Conservation (phyloP, 495 filamentous ascomycete species). For the Cenococcum geophilum region DNA sequence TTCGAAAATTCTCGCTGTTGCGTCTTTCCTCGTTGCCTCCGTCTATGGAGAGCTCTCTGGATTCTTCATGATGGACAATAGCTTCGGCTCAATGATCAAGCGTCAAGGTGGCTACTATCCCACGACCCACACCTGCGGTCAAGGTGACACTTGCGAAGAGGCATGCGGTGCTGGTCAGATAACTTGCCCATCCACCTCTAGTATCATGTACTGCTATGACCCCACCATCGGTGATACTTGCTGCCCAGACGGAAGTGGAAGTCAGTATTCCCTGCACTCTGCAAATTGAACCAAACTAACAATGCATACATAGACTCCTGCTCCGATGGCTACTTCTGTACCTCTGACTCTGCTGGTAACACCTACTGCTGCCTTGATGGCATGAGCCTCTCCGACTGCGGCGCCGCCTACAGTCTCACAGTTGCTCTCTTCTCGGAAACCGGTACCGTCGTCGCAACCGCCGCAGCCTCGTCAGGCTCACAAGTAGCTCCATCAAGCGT, state of each 20-base stretch:
- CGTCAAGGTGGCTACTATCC: constrained; percentile 21
- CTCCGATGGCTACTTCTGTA: constrained; percentile 20
- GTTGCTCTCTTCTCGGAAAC: constrained; percentile 16
- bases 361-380: constrained; percentile 25
- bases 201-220: constrained; percentile 18
- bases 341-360: constrained; percentile 10
- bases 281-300: constrained; percentile 5
- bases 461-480: neutral
- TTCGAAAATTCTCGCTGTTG: constrained; percentile 13
- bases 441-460: neutral
- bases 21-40: constrained; percentile 8
- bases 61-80: constrained; percentile 9
- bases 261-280: constrained; percentile 9
- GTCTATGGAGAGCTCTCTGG: constrained; percentile 7
- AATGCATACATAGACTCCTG: constrained; percentile 10
- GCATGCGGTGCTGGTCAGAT: constrained; percentile 15
- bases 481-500: neutral
- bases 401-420: constrained; percentile 17
- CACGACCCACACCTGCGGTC: constrained; percentile 12
- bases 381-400: constrained; percentile 4
- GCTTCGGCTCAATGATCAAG: constrained; percentile 25
- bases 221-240: constrained; percentile 11
- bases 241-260: constrained; percentile 21
- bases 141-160: constrained; percentile 17
- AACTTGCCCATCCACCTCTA: constrained; percentile 15